Base-by-base conservation (phyloP, 208 protist species). In the Acanthamoeba divionensis region DNA sequence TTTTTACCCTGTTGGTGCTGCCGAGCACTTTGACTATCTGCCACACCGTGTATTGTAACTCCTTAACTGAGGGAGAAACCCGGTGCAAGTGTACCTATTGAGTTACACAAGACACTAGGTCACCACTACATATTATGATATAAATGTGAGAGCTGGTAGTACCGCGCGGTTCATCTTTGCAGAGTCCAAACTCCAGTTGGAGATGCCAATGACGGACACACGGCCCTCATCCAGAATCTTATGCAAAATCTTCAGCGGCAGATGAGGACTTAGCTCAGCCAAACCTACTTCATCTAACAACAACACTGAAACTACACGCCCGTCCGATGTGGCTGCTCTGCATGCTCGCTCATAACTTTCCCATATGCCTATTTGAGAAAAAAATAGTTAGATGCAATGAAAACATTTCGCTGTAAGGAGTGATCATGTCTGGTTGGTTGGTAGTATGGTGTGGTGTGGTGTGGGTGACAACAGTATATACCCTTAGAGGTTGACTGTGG, bases 151-250 rank as follows among this genome's bases (percentile, higher is more conserved):
- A 96, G 33, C 24, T 79, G 65, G 5, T 57, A 24, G 65, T 47
- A 96, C 36, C 1, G 88, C 91, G 83, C 95, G 95, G 75, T 97
- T 97, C 95, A 97, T 97, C 93, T 97, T 97, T 24, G 96, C 95
- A 7, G 94, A 69, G 73, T 97, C 96, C 9, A 97, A 89, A 15
- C 79, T 65, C 92, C 92, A 97, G 93, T 97, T 97, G 45, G 90
- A 95, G n/a, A 97, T 95, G 18, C 96, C 96, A 29, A 97, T 90
- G 5, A 97, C 44, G 0, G 92, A 89, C 21, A 97, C 73, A 0
- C 33, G 15, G 24, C 48, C 62, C 9, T 94, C 44, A 45, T 92
- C 94, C 15, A 97, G 90, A 18, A 96, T 71, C 15, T 57, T n/a
- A 90, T 97, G 96, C 29, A 97, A 93, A 7, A 97, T 92, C 90